Evolutionary conservation across 2,329 filamentous ascomycete genomes (phyloP).

Genomic region (Thelonectria discophora): DNA sequence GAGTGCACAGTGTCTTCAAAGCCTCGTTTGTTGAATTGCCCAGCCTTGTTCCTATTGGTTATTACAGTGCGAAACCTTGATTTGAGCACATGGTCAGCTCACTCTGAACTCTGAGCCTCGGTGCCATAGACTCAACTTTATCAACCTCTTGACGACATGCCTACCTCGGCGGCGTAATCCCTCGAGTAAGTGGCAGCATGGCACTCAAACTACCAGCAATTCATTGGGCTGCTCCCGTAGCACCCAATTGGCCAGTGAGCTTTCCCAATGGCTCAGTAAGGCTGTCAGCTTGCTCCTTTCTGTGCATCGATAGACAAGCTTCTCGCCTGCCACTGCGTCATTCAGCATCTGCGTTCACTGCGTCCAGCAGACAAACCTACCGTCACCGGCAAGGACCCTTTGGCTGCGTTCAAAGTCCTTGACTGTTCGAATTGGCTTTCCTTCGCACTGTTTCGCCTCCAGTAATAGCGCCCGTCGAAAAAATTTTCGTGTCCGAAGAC

Average conservation of each 20-base stretch:
- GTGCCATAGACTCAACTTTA: conserved; percentile 27
- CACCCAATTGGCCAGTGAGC: not conserved
- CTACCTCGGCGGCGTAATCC: conserved; percentile 8
- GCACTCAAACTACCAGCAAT: not conserved
- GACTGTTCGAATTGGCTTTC: conserved; percentile 5
- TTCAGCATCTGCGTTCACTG: conserved; percentile 11
- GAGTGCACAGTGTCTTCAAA: not conserved
- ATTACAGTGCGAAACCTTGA: conserved; percentile 22
- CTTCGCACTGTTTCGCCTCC: conserved; percentile 33
- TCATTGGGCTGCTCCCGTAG: conserved; percentile 4
- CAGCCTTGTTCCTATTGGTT: conserved; percentile 10
- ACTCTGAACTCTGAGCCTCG: conserved; percentile 21
- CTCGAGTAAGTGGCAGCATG: not conserved
- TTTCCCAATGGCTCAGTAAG: conserved; percentile 8
- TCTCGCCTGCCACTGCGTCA: conserved; percentile 32
- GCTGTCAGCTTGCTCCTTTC: not conserved
- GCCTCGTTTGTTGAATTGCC: conserved; percentile 25
- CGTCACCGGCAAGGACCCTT: conserved; percentile 2
- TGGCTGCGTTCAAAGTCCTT: not conserved
- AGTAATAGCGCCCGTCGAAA: conserved; percentile 25
- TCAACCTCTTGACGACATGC: conserved; percentile 16
- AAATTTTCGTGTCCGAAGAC: conserved; percentile 34
- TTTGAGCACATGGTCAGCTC: conserved; percentile 20
- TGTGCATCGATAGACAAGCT: conserved; percentile 7
- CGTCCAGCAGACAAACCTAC: not conserved